These are phyloP conservation scores for Prunus yedoensis DNA, from an alignment of 331 rosid species.

Conservation along the genomic window DNA sequence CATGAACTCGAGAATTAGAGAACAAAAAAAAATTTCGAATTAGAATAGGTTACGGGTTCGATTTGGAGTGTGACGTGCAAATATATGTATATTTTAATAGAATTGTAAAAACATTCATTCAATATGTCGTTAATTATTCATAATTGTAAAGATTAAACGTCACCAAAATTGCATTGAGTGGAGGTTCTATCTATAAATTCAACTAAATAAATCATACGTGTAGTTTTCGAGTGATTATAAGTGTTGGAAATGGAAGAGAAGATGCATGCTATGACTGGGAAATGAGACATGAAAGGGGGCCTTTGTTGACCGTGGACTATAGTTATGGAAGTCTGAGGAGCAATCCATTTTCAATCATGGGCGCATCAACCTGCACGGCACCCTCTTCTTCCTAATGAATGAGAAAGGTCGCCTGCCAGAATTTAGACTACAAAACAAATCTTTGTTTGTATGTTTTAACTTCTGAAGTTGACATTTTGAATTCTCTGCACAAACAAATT, in stretches of 20 bases:
- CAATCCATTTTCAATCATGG: background rate
- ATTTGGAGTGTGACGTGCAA: too few relatives aligned
- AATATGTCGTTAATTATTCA: too few relatives aligned
- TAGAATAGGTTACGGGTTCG: too few relatives aligned
- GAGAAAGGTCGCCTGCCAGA: background rate
- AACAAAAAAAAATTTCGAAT: too few relatives aligned
- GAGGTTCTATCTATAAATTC: too few relatives aligned
- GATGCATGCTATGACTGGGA: background rate
- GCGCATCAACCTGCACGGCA: slow-evolving; percentile 12
- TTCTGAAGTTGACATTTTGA: background rate
- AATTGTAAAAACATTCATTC: too few relatives aligned
- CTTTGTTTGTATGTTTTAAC: background rate
- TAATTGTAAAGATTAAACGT: too few relatives aligned
- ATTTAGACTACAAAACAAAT: too few relatives aligned
- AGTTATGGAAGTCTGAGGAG: background rate
- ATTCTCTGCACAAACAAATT: background rate
- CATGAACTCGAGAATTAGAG: too few relatives aligned
- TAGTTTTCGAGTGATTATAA: background rate
- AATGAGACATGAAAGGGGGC: background rate
- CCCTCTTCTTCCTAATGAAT: background rate
- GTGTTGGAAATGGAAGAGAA: background rate
- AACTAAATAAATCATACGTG: background rate
- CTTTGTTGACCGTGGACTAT: background rate
- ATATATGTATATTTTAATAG: too few relatives aligned
- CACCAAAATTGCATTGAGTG: too few relatives aligned